Evolutionary conservation across 257 asterid species (phyloP).

Genomic region (Cinchona pubescens): DNA sequence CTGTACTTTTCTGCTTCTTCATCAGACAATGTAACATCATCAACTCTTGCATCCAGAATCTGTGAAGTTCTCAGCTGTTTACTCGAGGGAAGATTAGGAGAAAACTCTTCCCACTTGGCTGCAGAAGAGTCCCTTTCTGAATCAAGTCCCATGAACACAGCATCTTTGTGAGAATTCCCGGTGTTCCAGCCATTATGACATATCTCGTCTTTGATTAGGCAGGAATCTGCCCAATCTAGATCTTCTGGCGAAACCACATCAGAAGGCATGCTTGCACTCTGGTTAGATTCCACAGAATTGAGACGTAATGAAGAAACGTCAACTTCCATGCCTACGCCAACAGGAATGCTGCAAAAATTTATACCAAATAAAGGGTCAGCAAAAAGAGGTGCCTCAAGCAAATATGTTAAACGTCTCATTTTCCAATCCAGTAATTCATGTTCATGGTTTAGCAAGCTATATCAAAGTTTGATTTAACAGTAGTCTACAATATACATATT

Average conservation of each 20-base stretch:
- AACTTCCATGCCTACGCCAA: constrained; percentile 25
- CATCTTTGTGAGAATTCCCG: constrained; percentile 37
- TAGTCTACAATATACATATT: neutral
- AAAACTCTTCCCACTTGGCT: constrained; percentile 13
- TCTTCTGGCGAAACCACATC: constrained; percentile 42
- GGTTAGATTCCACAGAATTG: constrained; percentile 17
- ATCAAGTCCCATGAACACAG: constrained; percentile 32
- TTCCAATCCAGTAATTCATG: neutral
- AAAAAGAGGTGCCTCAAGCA: neutral
- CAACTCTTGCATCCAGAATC: constrained; percentile 15
- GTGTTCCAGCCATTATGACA: constrained; percentile 32
- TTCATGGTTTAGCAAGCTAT: neutral
- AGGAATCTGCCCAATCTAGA: constrained; percentile 73
- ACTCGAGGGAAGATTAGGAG: constrained; percentile 6
- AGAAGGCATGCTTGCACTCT: constrained; percentile 27
- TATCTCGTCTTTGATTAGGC: constrained; percentile 47
- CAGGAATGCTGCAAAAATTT: constrained; percentile 16
- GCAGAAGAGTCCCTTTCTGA: constrained; percentile 21
- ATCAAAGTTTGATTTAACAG: neutral
- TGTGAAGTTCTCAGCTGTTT: constrained; percentile 13
- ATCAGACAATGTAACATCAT: constrained; percentile 15
- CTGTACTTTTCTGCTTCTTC: constrained; percentile 21
- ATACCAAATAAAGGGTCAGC: neutral
- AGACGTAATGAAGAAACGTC: constrained; percentile 18
- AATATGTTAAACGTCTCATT: neutral